phyloP scores from a whole-genome alignment of 345 rosid species.

The Gossypium bickii region DNA sequence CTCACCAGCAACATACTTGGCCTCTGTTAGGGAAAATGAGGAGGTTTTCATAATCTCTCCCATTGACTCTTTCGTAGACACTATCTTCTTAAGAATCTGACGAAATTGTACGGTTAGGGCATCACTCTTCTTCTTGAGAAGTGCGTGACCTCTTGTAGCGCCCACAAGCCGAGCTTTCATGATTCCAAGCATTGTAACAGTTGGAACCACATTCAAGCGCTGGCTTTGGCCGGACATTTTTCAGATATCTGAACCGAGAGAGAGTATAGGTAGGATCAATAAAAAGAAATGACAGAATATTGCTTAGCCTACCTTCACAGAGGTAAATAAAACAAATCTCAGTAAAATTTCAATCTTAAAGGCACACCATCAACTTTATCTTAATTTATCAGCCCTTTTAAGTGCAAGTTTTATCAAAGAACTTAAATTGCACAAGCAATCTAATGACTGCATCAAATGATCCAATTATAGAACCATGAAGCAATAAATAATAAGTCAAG shows the following conservation, averaged over 20 bases:
- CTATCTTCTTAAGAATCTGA: constrained; percentile 72
- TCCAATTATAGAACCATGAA: neutral
- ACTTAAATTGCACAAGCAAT: neutral
- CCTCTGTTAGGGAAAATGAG: constrained; percentile 72
- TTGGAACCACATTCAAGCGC: constrained; percentile 84
- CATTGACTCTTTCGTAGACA: constrained; percentile 77
- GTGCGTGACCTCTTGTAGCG: constrained; percentile 91
- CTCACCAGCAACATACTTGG: constrained; percentile 84
- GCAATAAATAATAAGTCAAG: neutral
- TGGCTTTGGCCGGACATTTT: constrained; percentile 74
- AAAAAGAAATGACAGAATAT: neutral
- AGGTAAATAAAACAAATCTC: neutral
- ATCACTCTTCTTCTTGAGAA: constrained; percentile 94
- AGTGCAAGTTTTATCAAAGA: neutral
- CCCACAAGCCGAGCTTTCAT: constrained; percentile 82
- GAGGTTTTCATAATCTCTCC: constrained; percentile 84
- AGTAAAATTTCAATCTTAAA: neutral
- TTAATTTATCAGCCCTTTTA: neutral
- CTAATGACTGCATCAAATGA: neutral
- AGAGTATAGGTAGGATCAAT: neutral
- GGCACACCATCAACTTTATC: neutral
- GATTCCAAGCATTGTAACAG: constrained; percentile 72
- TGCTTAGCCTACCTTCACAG: neutral
- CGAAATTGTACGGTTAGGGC: constrained; percentile 88
- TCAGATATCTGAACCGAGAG: constrained; percentile 21